phyloP scores from a whole-genome alignment of 495 filamentous ascomycete genomes.

The Daldinia loculata region DNA sequence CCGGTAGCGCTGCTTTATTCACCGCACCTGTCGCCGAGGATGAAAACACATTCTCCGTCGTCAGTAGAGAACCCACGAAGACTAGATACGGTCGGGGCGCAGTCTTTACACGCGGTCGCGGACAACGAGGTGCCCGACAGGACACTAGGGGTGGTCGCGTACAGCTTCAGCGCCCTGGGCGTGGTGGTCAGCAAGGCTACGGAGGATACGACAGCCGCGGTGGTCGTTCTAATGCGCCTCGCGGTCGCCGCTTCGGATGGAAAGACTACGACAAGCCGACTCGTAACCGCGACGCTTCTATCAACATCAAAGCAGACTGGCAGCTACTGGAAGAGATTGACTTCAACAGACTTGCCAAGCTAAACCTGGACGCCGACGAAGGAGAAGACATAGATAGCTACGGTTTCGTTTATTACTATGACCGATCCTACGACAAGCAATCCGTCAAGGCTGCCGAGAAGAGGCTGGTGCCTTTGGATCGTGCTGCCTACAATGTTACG shows the following conservation, averaged over 20 bases:
- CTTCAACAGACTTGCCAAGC: slow-evolving; percentile 90
- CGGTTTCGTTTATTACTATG: slow-evolving; percentile 97
- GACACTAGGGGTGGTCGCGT: slow-evolving; percentile 74
- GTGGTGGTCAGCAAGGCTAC: slow-evolving; percentile 54
- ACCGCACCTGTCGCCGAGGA: slow-evolving; percentile 90
- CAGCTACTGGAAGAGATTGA: slow-evolving; percentile 97
- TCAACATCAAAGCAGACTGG: slow-evolving; percentile 95
- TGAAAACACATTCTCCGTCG: slow-evolving; percentile 96
- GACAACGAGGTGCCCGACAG: slow-evolving; percentile 75
- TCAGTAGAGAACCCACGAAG: slow-evolving; percentile 87
- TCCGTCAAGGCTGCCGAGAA: slow-evolving; percentile 87
- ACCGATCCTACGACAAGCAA: slow-evolving; percentile 90
- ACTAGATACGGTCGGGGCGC: slow-evolving; percentile 89
- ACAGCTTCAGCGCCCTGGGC: slow-evolving; percentile 56
- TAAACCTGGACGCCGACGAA: slow-evolving; percentile 92
- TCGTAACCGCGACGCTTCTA: slow-evolving; percentile 91
- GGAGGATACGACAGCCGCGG: slow-evolving; percentile 73
- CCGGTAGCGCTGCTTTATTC: slow-evolving; percentile 86
- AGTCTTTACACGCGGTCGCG: slow-evolving; percentile 86
- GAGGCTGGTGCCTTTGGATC: slow-evolving; percentile 85
- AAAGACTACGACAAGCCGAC: slow-evolving; percentile 99
- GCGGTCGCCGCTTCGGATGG: slow-evolving; percentile 93
- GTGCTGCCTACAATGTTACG: slow-evolving; percentile 96
- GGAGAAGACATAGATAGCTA: slow-evolving; percentile 95
- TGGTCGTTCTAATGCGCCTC: slow-evolving; percentile 61